Evolutionary conservation across 139 green algal genomes (phyloP).

Genomic region (Zygnema cylindricum): DNA sequence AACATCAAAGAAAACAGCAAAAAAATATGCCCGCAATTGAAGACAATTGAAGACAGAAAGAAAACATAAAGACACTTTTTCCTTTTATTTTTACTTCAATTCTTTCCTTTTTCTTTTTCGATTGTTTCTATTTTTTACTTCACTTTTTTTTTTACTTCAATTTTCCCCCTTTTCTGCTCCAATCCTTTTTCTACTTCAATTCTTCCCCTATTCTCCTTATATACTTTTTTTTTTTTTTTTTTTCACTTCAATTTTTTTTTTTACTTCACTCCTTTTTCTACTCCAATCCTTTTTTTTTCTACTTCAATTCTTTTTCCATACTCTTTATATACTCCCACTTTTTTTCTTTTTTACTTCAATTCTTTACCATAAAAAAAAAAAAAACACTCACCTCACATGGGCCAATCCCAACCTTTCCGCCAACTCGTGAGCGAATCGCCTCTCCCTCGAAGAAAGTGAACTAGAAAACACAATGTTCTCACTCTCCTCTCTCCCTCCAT

Average conservation of each 20-base stretch:
- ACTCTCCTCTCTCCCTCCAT: neutral
- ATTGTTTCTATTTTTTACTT: neutral
- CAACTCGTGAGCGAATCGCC: slow-evolving; percentile 1
- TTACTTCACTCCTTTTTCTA: neutral
- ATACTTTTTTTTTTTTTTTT: neutral
- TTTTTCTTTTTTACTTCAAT: neutral
- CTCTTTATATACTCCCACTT: neutral
- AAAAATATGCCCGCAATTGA: neutral
- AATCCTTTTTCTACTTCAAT: neutral
- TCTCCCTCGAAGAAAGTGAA: neutral
- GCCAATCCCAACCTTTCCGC: neutral
- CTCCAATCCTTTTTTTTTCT: neutral
- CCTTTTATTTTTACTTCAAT: neutral
- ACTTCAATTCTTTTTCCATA: neutral
- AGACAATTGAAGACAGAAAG: slow-evolving; percentile 6
- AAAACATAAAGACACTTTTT: neutral
- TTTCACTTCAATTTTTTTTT: neutral
- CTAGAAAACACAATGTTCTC: neutral
- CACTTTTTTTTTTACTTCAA: neutral
- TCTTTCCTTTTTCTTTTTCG: neutral
- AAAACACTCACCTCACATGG: neutral
- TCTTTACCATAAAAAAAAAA: neutral
- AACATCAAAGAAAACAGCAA: neutral
- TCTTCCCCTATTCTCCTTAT: neutral
- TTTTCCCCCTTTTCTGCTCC: neutral